Conservation (phyloP, 495 filamentous ascomycete species). For the Penicillium silybi region DNA sequence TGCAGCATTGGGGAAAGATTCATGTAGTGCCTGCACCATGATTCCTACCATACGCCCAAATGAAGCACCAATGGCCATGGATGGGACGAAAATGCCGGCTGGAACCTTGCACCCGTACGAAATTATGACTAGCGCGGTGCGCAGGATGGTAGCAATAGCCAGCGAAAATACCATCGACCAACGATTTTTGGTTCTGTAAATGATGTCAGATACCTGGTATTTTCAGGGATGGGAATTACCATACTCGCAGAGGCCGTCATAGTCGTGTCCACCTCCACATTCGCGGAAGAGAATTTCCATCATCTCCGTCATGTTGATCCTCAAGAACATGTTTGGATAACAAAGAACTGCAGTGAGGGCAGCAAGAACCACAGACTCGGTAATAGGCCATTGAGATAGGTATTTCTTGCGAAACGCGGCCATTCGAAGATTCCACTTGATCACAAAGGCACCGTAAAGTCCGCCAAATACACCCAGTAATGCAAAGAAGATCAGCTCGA, state of each 20-base stretch:
- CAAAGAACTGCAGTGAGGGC: conserved; percentile 82
- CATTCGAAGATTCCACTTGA: conserved; percentile 93
- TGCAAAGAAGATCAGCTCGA: conserved; percentile 90
- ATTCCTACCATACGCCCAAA: conserved; percentile 95
- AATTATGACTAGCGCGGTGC: conserved; percentile 85
- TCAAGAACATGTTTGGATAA: conserved; percentile 92
- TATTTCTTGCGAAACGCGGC: conserved; percentile 96
- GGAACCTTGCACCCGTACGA: conserved; percentile 98
- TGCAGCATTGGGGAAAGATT: conserved; percentile 70
- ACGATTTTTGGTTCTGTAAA: conserved; percentile 52
- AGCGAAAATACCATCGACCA: conserved; percentile 80
- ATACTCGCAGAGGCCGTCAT: conserved; percentile 85
- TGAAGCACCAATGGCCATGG: conserved; percentile 93
- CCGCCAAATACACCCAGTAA: conserved; percentile 91
- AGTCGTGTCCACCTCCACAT: conserved; percentile 90
- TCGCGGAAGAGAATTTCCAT: conserved; percentile 98
- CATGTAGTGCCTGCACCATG: conserved; percentile 83
- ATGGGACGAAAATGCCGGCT: conserved; percentile 94
- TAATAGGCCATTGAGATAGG: conserved; percentile 74
- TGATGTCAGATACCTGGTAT: conserved; percentile 19
- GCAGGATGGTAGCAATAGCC: conserved; percentile 72
- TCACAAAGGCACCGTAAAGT: conserved; percentile 93
- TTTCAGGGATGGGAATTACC: conserved; percentile 9
- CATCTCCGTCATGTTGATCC: conserved; percentile 98
- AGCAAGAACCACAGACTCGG: conserved; percentile 85